Conservation (phyloP, 192 early-diverging fungal species). For the Diversispora eburnea region DNA sequence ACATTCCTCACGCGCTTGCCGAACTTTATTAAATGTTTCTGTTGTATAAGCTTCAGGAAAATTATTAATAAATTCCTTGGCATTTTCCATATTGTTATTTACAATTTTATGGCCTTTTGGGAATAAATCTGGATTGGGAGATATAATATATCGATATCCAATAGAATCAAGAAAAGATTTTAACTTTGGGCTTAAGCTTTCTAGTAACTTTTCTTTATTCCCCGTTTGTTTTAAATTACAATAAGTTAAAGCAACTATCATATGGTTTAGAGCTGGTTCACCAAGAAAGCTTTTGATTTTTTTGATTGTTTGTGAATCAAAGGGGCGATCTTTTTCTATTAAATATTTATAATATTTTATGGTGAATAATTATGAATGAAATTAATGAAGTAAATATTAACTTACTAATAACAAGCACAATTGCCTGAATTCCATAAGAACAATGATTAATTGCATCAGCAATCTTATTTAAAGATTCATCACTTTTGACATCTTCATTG, state of each 20-base stretch:
- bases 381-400: not conserved
- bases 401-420: constrained; percentile 2
- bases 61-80: not conserved
- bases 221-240: not conserved
- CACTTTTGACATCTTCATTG: not conserved
- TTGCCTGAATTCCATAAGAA: constrained; percentile 8
- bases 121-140: constrained; percentile 1
- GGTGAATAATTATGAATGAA: not conserved
- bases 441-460: not conserved
- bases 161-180: not conserved
- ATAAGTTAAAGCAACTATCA: not conserved
- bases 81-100: not conserved
- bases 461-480: not conserved
- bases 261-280: not conserved
- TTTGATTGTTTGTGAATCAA: not conserved
- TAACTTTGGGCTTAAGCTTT: not conserved
- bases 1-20: not conserved
- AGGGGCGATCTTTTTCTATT: not conserved
- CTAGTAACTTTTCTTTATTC: not conserved
- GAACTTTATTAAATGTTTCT: not conserved
- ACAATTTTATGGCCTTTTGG: not conserved
- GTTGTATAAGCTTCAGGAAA: constrained; percentile 3
- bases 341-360: not conserved
- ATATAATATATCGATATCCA: constrained; percentile 7
- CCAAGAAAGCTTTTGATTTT: not conserved